Percentiles rank a stretch among this genome's conserved stretches.
Evolutionary conservation across 2,329 filamentous ascomycete species (phyloP).

Genomic region (Chaetomium strumarium): DNA sequence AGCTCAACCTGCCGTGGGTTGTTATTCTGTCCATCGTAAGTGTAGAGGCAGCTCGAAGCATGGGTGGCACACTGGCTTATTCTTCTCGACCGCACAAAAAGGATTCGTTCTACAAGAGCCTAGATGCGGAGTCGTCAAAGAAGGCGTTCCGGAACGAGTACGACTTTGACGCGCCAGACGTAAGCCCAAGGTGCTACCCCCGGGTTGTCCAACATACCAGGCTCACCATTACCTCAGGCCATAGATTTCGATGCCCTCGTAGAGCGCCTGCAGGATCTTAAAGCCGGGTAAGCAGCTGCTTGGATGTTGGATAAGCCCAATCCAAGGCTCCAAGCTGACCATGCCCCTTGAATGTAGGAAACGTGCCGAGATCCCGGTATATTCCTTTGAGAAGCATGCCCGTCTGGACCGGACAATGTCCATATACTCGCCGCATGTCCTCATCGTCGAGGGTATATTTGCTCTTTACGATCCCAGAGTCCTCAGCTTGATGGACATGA

Average conservation of each 20-base stretch:
- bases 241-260: constrained; percentile 92
- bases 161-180: constrained; percentile 88
- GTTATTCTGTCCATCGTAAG: constrained; percentile 92
- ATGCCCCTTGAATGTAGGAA: constrained; percentile 46
- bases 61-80: neutral
- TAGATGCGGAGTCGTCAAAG: constrained; percentile 71
- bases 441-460: constrained; percentile 94
- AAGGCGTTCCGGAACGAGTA: constrained; percentile 86
- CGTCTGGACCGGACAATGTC: constrained; percentile 72
- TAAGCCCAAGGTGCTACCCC: constrained; percentile 27
- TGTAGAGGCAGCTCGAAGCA: neutral
- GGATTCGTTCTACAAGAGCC: constrained; percentile 96
- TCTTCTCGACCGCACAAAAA: constrained; percentile 31
- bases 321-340: constrained; percentile 12
- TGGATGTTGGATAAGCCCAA: neutral
- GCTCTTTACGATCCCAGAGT: constrained; percentile 85
- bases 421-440: constrained; percentile 92
- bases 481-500: constrained; percentile 83
- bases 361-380: constrained; percentile 85
- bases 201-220: neutral
- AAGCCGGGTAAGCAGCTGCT: constrained; percentile 65
- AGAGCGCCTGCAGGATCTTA: constrained; percentile 73
- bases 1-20: constrained; percentile 92
- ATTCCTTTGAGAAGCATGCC: constrained; percentile 90
- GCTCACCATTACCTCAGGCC: constrained; percentile 42